Evolutionary conservation across 2,329 filamentous ascomycete genomes (phyloP).

Genomic region (Leptographium galeiforme): DNA sequence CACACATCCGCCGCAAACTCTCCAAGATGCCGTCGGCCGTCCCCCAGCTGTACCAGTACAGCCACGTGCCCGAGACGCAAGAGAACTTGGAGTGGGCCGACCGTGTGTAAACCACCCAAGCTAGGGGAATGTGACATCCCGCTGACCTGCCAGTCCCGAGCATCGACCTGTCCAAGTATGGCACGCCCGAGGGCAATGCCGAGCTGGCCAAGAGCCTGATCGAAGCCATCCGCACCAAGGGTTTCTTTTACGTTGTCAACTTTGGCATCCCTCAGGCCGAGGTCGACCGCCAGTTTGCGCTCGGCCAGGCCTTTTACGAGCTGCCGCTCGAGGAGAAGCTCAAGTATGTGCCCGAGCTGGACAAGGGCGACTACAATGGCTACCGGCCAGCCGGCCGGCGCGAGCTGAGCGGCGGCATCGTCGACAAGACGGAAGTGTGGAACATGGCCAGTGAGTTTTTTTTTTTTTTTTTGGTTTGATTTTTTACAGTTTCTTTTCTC

Average conservation of each 20-base stretch:
- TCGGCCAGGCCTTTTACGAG: conserved; percentile 34
- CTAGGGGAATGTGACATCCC: neutral
- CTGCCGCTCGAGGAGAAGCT: conserved; percentile 41
- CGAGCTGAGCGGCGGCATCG: conserved; percentile 18
- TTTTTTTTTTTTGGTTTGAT: neutral
- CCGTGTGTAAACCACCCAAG: neutral
- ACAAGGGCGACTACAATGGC: conserved; percentile 36
- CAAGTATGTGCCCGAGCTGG: conserved; percentile 29
- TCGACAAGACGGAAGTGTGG: conserved; percentile 45
- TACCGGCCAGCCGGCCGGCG: conserved; percentile 29
- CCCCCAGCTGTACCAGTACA: neutral
- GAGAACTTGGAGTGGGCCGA: conserved; percentile 4
- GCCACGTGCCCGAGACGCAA: conserved; percentile 6
- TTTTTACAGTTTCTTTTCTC: neutral
- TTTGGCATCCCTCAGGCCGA: conserved; percentile 41
- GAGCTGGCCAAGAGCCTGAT: conserved; percentile 19
- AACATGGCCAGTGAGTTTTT: conserved; percentile 39
- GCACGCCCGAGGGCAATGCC: conserved; percentile 19
- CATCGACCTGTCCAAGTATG: conserved; percentile 18
- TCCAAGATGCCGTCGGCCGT: neutral
- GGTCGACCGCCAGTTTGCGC: conserved; percentile 41
- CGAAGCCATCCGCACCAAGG: conserved; percentile 27
- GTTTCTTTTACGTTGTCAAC: conserved; percentile 46
- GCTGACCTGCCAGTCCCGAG: conserved; percentile 12
- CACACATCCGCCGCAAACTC: no score